phyloP scores from a whole-genome alignment of 148 eudicot genomes.

The Arctostaphylos glauca region DNA sequence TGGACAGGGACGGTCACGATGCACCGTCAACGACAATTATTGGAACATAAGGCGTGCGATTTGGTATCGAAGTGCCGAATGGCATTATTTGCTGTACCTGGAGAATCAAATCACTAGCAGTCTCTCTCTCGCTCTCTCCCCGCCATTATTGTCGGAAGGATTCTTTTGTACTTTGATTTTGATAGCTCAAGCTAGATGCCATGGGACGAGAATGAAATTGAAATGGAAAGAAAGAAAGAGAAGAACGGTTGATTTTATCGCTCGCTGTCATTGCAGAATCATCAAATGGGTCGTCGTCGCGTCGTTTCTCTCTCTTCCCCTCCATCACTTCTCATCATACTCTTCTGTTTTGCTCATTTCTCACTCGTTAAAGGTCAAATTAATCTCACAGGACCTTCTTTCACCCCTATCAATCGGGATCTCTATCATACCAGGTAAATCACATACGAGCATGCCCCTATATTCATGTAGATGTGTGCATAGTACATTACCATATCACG shows the following conservation, averaged over 20 bases:
- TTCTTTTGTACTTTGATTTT: too few species aligned
- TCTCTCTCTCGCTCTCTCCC: too few species aligned
- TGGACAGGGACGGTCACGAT: too few species aligned
- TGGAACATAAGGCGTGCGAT: too few species aligned
- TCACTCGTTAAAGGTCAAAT: background rate
- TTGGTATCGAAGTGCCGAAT: too few species aligned
- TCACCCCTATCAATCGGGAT: constrained; percentile 80
- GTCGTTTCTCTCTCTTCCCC: background rate
- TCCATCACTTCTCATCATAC: background rate
- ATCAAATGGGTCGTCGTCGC: background rate
- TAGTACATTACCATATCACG: background rate
- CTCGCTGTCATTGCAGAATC: background rate
- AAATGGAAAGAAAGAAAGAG: background rate
- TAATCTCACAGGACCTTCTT: constrained; percentile 5
- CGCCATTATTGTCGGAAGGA: too few species aligned
- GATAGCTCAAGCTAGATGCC: background rate
- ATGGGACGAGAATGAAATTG: background rate
- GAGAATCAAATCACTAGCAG: too few species aligned
- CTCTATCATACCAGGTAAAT: constrained; percentile 79
- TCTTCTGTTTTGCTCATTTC: background rate
- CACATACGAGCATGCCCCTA: background rate
- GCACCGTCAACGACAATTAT: too few species aligned
- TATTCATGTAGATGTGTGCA: background rate
- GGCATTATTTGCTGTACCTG: too few species aligned
- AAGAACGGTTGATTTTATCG: background rate